phyloP scores from a whole-genome alignment of 2,329 filamentous ascomycete species.

The Fusarium sororula region DNA sequence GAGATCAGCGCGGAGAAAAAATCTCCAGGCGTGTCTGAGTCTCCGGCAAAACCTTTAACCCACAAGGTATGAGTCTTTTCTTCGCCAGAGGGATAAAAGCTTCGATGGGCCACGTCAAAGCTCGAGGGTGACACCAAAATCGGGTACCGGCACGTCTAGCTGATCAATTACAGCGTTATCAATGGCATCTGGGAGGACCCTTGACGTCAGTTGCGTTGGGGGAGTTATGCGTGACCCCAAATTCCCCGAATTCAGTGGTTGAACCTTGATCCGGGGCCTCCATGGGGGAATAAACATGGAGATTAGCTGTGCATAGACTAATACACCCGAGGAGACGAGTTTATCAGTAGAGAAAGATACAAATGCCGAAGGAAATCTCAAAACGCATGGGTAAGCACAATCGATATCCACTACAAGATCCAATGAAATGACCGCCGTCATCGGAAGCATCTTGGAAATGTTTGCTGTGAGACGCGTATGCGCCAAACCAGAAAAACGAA shows the following conservation, averaged over 20 bases:
- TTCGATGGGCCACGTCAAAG: constrained; percentile 3
- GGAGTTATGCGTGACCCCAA: neutral
- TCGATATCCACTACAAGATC: neutral
- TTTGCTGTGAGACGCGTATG: neutral
- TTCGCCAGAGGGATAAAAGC: constrained; percentile 13
- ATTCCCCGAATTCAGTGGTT: neutral
- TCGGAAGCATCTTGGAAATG: neutral
- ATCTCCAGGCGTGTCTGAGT: neutral
- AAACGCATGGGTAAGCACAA: neutral
- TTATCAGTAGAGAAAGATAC: neutral
- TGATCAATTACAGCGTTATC: neutral
- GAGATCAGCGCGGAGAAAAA: constrained; percentile 5
- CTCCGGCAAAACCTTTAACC: constrained; percentile 19
- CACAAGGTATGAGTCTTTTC: constrained; percentile 9
- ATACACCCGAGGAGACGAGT: neutral
- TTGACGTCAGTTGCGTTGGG: neutral
- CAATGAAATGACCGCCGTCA: neutral
- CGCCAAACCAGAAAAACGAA: neutral
- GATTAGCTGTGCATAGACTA: neutral
- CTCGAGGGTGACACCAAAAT: neutral
- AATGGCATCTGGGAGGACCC: neutral
- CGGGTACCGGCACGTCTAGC: constrained; percentile 15
- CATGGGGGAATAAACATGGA: constrained; percentile 1
- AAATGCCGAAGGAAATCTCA: neutral
- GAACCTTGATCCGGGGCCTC: constrained; percentile 16